Base-by-base conservation (phyloP, 441 rosid species). In the Euphorbia celastroides region DNA sequence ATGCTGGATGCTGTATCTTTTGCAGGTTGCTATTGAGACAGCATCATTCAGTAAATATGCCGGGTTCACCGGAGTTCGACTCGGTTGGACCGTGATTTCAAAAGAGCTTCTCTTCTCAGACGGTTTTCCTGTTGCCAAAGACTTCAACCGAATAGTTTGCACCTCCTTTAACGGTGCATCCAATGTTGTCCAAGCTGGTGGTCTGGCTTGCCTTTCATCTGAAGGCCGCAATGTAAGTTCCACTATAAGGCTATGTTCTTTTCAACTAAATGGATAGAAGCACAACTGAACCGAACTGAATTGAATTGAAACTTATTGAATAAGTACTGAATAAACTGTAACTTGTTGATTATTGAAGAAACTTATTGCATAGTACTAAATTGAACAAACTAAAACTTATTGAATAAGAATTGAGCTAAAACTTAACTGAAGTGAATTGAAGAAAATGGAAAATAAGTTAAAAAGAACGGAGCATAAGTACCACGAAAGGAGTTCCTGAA, bases 151-250 rank as follows among this genome's bases (percentile, higher is more conserved):
- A 19, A 82, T 94, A 36, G 79, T 94, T 58, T 84, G 90, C 68
- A 92, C 99, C 66, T 83, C 89, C 81, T 94, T 94, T 79, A 94
- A 94, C 52, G 97, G 99, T 52, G 96, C 99, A 25, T 94, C 99
- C 62, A 92, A 83, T 74, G 56, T 94, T 55, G 70, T 95, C 70
- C 99, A 94, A 78, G 93, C 99, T 68, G 99, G 96, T 84, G 99
- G 85, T 70, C 86, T 85, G 71, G 96, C 97, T 68, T 94, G 99
- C 84, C 94, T 94, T 75, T 74, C 97, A 7, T 83, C 89, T 0
- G 89, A 92, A 75, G 98, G 99, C 72, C 84, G 83, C n/a, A 69
- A 86, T 83, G 96, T 93, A 20, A 74, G 85, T 70, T 23, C 41
- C 44, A 38, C 12, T 9, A 38, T 38, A 11, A 11, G 13, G 11